Base-by-base conservation (phyloP, 2,329 filamentous ascomycete genomes). In the Calonectria pteridis region DNA sequence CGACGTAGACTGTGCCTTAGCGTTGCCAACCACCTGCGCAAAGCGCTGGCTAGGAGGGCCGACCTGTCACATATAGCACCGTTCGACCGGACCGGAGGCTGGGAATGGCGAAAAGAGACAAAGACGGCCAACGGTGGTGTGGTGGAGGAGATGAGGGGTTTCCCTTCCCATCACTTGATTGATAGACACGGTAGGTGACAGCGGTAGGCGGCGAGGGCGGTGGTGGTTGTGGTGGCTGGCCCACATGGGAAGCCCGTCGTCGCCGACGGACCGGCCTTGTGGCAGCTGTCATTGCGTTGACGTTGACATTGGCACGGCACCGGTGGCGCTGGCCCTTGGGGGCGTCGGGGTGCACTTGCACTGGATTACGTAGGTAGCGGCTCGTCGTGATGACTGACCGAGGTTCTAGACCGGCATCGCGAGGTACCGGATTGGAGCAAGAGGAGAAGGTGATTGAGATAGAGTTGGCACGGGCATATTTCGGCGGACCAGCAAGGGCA, bases 401-500 rank as follows among this genome's bases (percentile, higher is more conserved):
- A 72, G 65, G 65, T 53, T 68, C 65, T 49, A 49, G 65, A 43
- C 53, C 58, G 58, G 65, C 40, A 43, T 33, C 37, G 40, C 11
- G n/a, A 64, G 43, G 59, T 64, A 26, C 59, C 59, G 40, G 26
- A 26, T 16, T 40, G 55, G 33, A 11, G 69, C n/a, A 35, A 37
- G 63, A 50, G 40, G 23, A 50, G 46, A 53, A 66, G 33, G 59
- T 63, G 35, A 35, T 46, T 40, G 58, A 50, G 65, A 72, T 69
- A 72, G 65, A 72, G 70, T 72, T 72, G 58, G 46, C 37, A 68
- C 70, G 65, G 70, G 49, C 65, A 69, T 63, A 68, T 69, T 67
- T 72, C 65, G 70, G 70, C 70, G 49, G 58, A 26, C 66, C 50
- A 63, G 53, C 35, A 40, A 53, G 64, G 70, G 70, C 65, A 72